Conservation (phyloP, 306 rosid species). For the Medicago lupulina region DNA sequence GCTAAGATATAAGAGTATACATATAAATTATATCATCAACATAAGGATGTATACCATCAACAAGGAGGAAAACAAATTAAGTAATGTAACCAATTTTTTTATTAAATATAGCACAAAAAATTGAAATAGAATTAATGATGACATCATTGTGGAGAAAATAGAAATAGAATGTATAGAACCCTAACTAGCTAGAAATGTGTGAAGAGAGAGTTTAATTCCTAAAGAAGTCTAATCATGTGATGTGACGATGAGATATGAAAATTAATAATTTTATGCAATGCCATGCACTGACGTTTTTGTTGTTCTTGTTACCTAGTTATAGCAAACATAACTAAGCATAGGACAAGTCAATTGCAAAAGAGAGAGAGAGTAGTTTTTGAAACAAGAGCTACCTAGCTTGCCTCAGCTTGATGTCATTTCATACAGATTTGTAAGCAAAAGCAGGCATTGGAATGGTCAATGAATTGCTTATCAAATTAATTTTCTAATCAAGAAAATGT, state of each 20-base stretch:
- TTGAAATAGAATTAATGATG: not conserved
- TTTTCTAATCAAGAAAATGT: not conserved
- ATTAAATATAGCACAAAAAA: too few relatives aligned
- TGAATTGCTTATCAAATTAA: not conserved
- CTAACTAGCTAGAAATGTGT: not conserved
- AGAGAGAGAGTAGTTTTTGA: slow-evolving; percentile 37
- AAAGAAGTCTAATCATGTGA: slow-evolving; percentile 24
- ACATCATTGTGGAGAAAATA: not conserved
- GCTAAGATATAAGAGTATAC: too few relatives aligned
- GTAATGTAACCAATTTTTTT: too few relatives aligned
- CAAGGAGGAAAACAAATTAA: too few relatives aligned
- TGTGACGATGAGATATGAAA: slow-evolving; percentile 23
- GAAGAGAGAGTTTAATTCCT: slow-evolving; percentile 6
- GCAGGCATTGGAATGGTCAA: slow-evolving; percentile 44
- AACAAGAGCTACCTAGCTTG: slow-evolving; percentile 35
- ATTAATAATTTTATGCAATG: slow-evolving; percentile 26
- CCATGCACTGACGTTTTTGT: slow-evolving; percentile 48
- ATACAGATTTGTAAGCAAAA: slow-evolving; percentile 37
- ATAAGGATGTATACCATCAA: too few relatives aligned
- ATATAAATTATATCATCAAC: too few relatives aligned
- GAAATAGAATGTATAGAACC: slow-evolving; percentile 24
- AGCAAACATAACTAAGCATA: slow-evolving; percentile 38
- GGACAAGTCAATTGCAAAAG: slow-evolving; percentile 44
- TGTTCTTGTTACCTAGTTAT: slow-evolving; percentile 40
- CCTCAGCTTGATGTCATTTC: slow-evolving; percentile 49